Evolutionary conservation across 257 asterid genomes (phyloP).

Genomic region (Scutellaria baicalensis): DNA sequence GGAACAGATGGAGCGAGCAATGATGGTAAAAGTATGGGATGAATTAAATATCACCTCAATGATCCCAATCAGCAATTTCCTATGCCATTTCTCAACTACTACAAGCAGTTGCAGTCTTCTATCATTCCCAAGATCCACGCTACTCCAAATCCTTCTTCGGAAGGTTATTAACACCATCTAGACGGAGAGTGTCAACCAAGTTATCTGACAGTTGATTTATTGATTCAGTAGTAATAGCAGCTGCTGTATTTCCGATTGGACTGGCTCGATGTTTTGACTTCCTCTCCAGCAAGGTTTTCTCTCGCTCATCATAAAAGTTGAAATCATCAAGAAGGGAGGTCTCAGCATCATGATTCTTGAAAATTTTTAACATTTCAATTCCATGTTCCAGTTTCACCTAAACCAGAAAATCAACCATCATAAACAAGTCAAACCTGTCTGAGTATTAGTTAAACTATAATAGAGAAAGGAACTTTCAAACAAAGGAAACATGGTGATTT

Average conservation of each 20-base stretch:
- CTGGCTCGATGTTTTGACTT: slow-evolving; percentile 68
- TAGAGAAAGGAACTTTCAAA: neutral
- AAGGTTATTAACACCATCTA: slow-evolving; percentile 52
- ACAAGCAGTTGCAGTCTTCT: slow-evolving; percentile 12
- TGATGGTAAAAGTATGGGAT: slow-evolving; percentile 27
- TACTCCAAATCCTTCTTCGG: slow-evolving; percentile 47
- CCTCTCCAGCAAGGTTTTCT: slow-evolving; percentile 67
- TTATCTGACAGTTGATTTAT: slow-evolving; percentile 69
- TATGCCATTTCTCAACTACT: slow-evolving; percentile 20
- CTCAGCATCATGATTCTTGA: slow-evolving; percentile 77
- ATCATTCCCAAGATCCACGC: slow-evolving; percentile 11
- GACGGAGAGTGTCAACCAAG: slow-evolving; percentile 54
- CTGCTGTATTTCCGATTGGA: slow-evolving; percentile 34
- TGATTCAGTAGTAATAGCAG: slow-evolving; percentile 44
- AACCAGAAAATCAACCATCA: slow-evolving; percentile 7
- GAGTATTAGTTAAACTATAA: neutral
- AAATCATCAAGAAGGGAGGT: slow-evolving; percentile 92
- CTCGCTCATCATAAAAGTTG: slow-evolving; percentile 78
- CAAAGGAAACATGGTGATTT: neutral
- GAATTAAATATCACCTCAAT: slow-evolving; percentile 45
- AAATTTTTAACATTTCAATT: slow-evolving; percentile 80
- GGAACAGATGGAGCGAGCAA: slow-evolving; percentile 11
- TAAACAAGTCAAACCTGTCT: neutral
- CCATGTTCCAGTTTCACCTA: slow-evolving; percentile 94
- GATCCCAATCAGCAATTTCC: slow-evolving; percentile 35